Base-by-base conservation (phyloP, 2,329 filamentous ascomycete genomes). In the Fusarium chlamydosporum region DNA sequence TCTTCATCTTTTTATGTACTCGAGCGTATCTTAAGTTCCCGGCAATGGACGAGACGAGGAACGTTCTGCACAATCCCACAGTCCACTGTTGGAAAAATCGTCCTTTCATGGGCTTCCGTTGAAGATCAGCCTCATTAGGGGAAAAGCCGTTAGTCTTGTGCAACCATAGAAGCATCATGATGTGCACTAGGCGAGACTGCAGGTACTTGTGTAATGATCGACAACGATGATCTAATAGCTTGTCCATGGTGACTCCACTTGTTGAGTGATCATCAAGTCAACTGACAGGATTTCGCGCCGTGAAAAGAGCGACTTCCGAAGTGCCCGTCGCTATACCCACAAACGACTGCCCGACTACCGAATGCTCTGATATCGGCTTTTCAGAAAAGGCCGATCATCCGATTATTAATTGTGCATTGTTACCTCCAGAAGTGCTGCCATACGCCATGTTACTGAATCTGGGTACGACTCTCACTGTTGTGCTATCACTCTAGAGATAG, bases 331-430 rank as follows among this genome's bases (percentile, higher is more conserved):
- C n/a, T 13, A 41, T 33, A 27, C 23, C 16, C 45, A 63, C 51
- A 29, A 34, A 52, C 11, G 43, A 45, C 64, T 59, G 59, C 38
- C 65, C 65, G 65, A 68, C 59, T 55, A 23, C 64, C 65, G 65
- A 50, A 3, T 37, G 6, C 9, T 18, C 3, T 18, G 16, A 4
- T 18, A 4, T 50, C 46, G 46, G 46, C 33, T 18, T 50, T 50
- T 37, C 8, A 2, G 8, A 10, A 37, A 37, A 50, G 16, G 12
- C 33, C 46, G 46, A 50, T n/a, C 46, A 18, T 10, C 46, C 46
- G 46, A 27, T 50, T 23, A 29, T 43, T 29, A 7, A 43, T 29
- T 11, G 6, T 29, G 15, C 26, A 43, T 13, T 16, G 23, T 43
- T 1, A 43, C 27, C 23, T 43, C 23, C 41, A 29, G 10, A 18